phyloP scores from a whole-genome alignment of 2,329 filamentous ascomycete species.

The Stagonosporopsis cucurbitacearum region DNA sequence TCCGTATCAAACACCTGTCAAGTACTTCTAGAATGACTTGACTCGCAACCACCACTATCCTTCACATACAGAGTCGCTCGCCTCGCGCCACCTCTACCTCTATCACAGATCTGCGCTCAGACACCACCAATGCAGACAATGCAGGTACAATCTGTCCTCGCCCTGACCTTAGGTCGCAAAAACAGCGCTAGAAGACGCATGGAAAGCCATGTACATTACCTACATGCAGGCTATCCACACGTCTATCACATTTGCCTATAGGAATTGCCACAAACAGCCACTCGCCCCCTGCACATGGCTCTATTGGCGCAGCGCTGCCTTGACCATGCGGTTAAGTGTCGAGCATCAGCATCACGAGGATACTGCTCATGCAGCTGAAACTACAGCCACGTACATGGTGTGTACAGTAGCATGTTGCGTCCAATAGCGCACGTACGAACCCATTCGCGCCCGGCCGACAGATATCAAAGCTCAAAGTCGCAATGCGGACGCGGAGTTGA shows the following conservation, averaged over 20 bases:
- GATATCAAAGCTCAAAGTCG: not conserved
- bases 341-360: not conserved
- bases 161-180: not conserved
- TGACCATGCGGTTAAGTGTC: not conserved
- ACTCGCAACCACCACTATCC: too few species aligned
- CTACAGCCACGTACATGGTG: not conserved
- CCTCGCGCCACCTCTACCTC: too few species aligned
- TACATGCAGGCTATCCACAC: not conserved
- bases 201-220: constrained; percentile 5
- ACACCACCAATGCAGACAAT: constrained; percentile 3
- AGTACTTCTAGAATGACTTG: too few species aligned
- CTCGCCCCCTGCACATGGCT: not conserved
- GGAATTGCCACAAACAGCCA: not conserved
- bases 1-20: too few species aligned
- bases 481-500: constrained; percentile 9
- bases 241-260: not conserved
- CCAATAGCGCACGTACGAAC: not conserved
- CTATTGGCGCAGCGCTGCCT: not conserved
- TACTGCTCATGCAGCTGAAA: too few species aligned
- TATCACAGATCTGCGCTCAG: not conserved
- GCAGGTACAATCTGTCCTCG: constrained; percentile 10
- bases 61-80: too few species aligned
- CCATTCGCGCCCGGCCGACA: not conserved
- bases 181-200: constrained; percentile 7
- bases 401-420: too few species aligned